Evolutionary conservation across 2,329 filamentous ascomycete genomes (phyloP), one percentile per base, ranked within the genome.

Genomic region (Aspergillus ochraceus): DNA sequence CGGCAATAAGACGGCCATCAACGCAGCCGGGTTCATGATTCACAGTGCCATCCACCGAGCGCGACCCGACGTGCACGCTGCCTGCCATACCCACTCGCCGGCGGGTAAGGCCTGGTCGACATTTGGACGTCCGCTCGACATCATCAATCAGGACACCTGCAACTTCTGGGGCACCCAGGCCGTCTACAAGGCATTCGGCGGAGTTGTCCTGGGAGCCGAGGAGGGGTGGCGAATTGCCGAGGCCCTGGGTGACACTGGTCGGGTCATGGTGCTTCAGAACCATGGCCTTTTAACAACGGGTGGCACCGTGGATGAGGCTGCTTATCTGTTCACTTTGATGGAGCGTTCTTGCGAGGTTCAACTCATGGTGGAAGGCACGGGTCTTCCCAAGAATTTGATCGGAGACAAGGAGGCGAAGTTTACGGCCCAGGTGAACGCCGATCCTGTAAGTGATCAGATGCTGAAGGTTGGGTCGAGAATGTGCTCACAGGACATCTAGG

Each of bases 281-380:
- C 72, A 75, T 52, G 72, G 81, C 3, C 63, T 83, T 14, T 63
- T 83, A 51, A 83, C 88, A 0, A 86, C 89, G 0, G 90, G 90
- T 4, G 70, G 74, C 8, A 92, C 89, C 0, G 89, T 92, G 1
- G 89, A 91, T 65, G 90, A 92, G 74, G 89, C 89, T 1, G 87
- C 86, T 0, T 90, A 86, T 68, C 74, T 91, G 39, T 89, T 90
- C 69, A 87, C 85, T 0, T 76, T 88, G 45, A 80, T 91, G 70
- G 90, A 92, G 74, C 81, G 87, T 46, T 85, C 84, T 29, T 92
- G 89, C 70, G 82, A 86, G 54, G 83, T 89, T 19, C 89, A 92
- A 76, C 77, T 91, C 8, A 77, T 83, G 65, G 86, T 87, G 26
- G 89, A 92, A 74, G 87, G 88, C 0, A 87, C 89, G 0, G 77